Evolutionary conservation across 768 basidiomycete species (phyloP), one percentile per base, ranked within the genome.

Genomic region (Xerocomellus chrysenteron): DNA sequence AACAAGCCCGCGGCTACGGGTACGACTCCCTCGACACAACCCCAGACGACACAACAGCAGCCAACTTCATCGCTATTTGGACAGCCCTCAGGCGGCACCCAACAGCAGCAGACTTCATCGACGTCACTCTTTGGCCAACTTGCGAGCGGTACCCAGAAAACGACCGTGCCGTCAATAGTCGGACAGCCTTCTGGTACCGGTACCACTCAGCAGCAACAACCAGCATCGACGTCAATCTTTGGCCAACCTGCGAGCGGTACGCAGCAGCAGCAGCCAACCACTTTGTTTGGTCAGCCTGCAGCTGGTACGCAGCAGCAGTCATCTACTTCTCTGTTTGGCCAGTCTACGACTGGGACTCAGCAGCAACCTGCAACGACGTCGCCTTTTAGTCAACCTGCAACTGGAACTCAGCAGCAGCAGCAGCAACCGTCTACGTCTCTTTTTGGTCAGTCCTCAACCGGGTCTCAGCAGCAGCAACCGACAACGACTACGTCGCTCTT

Each of bases 1-100:
- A 32, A 32, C 44, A 66, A 71, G 48, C 73, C 69, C 5, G 45
- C 64, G 59, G 50, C 71, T 44, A 53, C 61, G 51, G 55, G 56
- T 3, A 51, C 57, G 13, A 43, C 63, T 0, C 41, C 65, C 4
- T 50, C 54, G 40, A 57, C 58, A 12, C 60, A 65, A 53, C 51
- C 66, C 11, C 66, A 54, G 57, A 45, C 56, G 12, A 60, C 62
- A 8, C 68, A 68, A 42, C 66, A 65, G 19, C 60, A 63, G n/a
- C 54, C 62, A 8, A 32, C 65, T 8, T 57, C 64, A 1, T 65
- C 74, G 10, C 50, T 77, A 17, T 78, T 81, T 55, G 75, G 78
- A 9, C 73, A 74, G 51, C 35, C 68, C 10, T 39, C 57, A 46
- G 55, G 59, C 7, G 47, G 47, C 14, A 54, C 62, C 2, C 68